Percentiles rank a stretch among this genome's conserved stretches.
Conservation (phyloP, 345 rosid species). For the Eucalyptus cloeziana region DNA sequence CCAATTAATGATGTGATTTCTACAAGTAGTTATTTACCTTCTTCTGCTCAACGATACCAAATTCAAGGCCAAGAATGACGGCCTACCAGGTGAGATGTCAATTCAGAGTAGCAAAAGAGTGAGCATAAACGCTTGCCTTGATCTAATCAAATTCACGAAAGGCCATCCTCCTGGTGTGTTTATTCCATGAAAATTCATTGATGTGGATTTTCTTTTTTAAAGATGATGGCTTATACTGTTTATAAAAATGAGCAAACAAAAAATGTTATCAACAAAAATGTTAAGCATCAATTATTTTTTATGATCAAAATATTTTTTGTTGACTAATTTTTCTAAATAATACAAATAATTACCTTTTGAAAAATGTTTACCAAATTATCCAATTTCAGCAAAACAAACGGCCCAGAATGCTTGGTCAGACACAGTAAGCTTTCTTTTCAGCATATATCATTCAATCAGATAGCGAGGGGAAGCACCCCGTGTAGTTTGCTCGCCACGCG, state of each 20-base stretch:
- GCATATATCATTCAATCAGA: neutral
- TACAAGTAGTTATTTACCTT: neutral
- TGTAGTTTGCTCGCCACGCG: neutral
- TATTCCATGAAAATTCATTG: neutral
- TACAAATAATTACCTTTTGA: neutral
- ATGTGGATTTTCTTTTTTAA: too few species aligned
- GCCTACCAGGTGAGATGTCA: neutral
- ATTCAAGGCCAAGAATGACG: neutral
- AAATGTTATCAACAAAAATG: too few species aligned
- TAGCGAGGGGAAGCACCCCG: too few species aligned
- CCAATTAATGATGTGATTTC: neutral
- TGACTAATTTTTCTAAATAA: neutral
- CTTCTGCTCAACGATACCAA: neutral
- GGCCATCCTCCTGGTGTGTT: neutral
- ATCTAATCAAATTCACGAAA: neutral
- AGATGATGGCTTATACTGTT: fast-evolving
- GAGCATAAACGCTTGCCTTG: neutral
- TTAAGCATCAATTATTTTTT: too few species aligned
- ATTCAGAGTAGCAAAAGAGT: neutral
- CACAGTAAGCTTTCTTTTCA: neutral
- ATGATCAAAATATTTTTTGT: fast-evolving
- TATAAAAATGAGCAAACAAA: too few species aligned
- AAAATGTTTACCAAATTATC: fast-evolving
- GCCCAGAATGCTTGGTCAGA: neutral
- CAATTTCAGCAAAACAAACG: neutral